Evolutionary conservation across 1,284 basidiomycete species (phyloP).

Genomic region (Austroboletus novae-zelandiae): DNA sequence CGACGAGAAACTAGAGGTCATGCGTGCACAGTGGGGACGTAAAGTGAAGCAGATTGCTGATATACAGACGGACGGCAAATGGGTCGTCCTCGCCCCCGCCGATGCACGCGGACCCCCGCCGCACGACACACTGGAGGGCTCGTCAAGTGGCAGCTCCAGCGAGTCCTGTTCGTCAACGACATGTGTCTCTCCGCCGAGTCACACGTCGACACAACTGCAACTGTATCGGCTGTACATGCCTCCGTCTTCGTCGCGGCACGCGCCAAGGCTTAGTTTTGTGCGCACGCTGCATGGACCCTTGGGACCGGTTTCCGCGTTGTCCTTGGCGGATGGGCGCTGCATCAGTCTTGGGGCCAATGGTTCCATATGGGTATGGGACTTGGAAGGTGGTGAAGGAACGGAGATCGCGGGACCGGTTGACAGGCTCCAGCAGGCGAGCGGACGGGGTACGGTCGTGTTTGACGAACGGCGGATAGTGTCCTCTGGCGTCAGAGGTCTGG

Average conservation of each 20-base stretch:
- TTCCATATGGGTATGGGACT: conserved; percentile 80
- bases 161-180: conserved; percentile 26
- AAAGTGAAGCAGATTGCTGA: conserved; percentile 66
- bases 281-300: conserved; percentile 66
- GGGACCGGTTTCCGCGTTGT: conserved; percentile 62
- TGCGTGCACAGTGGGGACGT: conserved; percentile 73
- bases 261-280: conserved; percentile 67
- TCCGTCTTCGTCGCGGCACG: conserved; percentile 41
- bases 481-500: conserved; percentile 47
- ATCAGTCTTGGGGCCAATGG: conserved; percentile 69
- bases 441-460: conserved; percentile 56
- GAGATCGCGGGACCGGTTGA: conserved; percentile 45
- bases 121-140: conserved; percentile 7
- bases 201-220: conserved; percentile 59
- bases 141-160: conserved; percentile 22
- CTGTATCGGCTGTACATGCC: conserved; percentile 72
- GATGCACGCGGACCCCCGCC: conserved; percentile 27
- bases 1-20: conserved; percentile 53
- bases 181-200: conserved; percentile 35
- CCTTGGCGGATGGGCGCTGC: conserved; percentile 76
- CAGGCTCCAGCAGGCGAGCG: conserved; percentile 10
- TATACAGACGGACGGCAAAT: conserved; percentile 78
- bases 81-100: conserved; percentile 73
- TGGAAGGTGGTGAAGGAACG: conserved; percentile 64
- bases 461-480: conserved; percentile 72